A percentile compares a stretch with the other conserved stretches of the same genome.
phyloP scores from a whole-genome alignment of 768 basidiomycete species.

The Boletus huronensis region DNA sequence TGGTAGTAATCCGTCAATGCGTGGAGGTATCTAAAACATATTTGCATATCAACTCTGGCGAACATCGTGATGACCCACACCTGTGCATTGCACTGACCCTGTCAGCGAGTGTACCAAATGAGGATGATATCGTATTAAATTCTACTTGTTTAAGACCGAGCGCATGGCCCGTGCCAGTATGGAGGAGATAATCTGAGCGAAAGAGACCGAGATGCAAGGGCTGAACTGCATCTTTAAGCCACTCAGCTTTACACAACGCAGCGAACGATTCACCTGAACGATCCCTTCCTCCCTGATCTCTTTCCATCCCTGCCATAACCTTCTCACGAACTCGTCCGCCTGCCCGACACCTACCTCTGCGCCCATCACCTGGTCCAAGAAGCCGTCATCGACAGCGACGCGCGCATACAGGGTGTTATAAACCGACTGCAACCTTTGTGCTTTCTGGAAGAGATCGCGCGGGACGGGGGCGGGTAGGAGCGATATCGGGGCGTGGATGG shows the following conservation, averaged over 20 bases:
- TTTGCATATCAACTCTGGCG: not conserved
- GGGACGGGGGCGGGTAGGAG: conserved; percentile 89
- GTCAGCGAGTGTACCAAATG: conserved; percentile 80
- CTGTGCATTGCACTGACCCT: conserved; percentile 69
- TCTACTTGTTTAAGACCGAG: conserved; percentile 86
- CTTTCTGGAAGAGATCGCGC: conserved; percentile 60
- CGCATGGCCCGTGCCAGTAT: conserved; percentile 40
- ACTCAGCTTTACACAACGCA: not conserved
- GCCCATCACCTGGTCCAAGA: conserved; percentile 84
- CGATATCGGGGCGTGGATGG: conserved; percentile 87
- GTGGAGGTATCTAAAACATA: conserved; percentile 55
- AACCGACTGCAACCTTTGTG: conserved; percentile 60
- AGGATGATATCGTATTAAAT: conserved; percentile 94
- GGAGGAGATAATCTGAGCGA: conserved; percentile 91
- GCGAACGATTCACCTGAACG: conserved; percentile 42
- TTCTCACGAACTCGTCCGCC: conserved; percentile 83
- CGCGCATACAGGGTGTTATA: conserved; percentile 88
- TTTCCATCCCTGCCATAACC: conserved; percentile 87
- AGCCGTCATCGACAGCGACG: conserved; percentile 72
- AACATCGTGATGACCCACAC: conserved; percentile 45
- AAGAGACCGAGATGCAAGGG: conserved; percentile 85
- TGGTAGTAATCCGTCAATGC: conserved; percentile 66
- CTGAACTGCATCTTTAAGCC: conserved; percentile 37
- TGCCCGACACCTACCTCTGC: conserved; percentile 69
- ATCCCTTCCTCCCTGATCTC: conserved; percentile 60